These are phyloP conservation scores for Cystoisospora suis DNA, from an alignment of 169 alveolate genomes.

Conservation along the genomic window DNA sequence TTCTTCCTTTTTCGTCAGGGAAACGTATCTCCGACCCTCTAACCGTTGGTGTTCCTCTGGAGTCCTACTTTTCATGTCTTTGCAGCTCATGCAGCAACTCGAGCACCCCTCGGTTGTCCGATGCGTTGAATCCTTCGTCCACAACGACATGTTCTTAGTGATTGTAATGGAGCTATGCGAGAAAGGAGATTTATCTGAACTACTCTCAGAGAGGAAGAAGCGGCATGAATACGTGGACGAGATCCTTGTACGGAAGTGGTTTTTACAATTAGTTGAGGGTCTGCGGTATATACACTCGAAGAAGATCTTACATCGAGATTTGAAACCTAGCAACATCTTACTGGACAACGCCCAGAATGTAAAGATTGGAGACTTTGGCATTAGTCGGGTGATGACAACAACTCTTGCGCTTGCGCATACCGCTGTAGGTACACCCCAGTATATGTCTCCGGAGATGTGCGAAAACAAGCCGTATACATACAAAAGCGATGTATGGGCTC, in stretches of 20 bases:
- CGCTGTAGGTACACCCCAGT: slow-evolving; percentile 99
- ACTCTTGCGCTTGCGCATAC: slow-evolving; percentile 83
- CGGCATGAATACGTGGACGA: slow-evolving; percentile 1
- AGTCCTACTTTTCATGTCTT: too few relatives aligned
- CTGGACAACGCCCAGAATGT: slow-evolving; percentile 67
- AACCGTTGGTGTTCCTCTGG: too few relatives aligned
- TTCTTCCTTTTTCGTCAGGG: too few relatives aligned
- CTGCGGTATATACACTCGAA: slow-evolving; percentile 89
- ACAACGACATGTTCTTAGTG: slow-evolving; percentile 78
- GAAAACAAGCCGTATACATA: slow-evolving; percentile 92
- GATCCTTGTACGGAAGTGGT: slow-evolving; percentile 71
- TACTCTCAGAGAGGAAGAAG: slow-evolving; percentile 18
- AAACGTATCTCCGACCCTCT: too few relatives aligned
- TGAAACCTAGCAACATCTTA: slow-evolving; percentile 91
- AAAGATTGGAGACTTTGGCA: slow-evolving; percentile 93
- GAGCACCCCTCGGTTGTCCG: slow-evolving; percentile 90
- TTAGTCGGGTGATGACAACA: slow-evolving; percentile 88
- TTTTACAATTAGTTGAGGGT: slow-evolving; percentile 87
- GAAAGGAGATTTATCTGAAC: slow-evolving; percentile 82
- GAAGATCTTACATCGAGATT: slow-evolving; percentile 91
- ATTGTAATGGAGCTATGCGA: slow-evolving; percentile 92
- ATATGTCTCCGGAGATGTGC: slow-evolving; percentile 99
- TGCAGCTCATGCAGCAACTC: slow-evolving; percentile 85
- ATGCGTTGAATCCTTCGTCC: slow-evolving; percentile 90
- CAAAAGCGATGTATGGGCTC: slow-evolving; percentile 99